Evolutionary conservation across 805 yeast genomes (phyloP).

Genomic region (Nakazawaea laoshanensis): DNA sequence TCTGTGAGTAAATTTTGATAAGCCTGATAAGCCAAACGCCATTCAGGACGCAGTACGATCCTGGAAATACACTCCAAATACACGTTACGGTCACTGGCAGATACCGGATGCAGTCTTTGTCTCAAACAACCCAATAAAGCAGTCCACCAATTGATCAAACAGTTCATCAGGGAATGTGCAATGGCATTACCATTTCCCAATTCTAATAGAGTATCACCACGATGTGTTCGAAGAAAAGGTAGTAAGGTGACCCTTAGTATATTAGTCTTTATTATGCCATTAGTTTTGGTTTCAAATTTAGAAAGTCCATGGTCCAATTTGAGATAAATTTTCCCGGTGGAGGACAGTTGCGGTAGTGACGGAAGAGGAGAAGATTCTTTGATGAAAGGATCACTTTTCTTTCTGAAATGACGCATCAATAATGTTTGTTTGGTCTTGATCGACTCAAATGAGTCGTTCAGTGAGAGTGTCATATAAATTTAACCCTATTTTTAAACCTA

Average conservation of each 20-base stretch:
- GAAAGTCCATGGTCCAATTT: constrained; percentile 32
- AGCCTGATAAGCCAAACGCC: constrained; percentile 25
- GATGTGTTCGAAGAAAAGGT: constrained; percentile 29
- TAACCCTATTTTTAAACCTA: no score
- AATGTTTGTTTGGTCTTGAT: constrained; percentile 1
- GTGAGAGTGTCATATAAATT: constrained; percentile 4
- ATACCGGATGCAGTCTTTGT: constrained; percentile 20
- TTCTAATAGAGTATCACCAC: constrained; percentile 11
- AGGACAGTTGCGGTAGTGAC: not conserved
- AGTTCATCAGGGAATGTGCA: constrained; percentile 9
- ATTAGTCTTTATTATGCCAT: constrained; percentile 33
- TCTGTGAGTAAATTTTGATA: constrained; percentile 31
- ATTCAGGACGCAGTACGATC: constrained; percentile 37
- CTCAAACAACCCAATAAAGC: constrained; percentile 25
- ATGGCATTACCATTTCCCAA: constrained; percentile 9
- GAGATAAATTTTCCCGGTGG: constrained; percentile 19
- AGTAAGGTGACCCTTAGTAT: constrained; percentile 37
- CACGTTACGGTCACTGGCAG: constrained; percentile 40
- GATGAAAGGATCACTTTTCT: constrained; percentile 1
- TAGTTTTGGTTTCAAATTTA: constrained; percentile 33
- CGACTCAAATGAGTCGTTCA: constrained; percentile 4
- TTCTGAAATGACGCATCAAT: constrained; percentile 3
- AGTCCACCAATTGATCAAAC: constrained; percentile 47
- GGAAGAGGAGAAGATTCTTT: not conserved
- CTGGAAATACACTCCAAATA: constrained; percentile 47